A percentile compares a stretch with the other conserved stretches of the same genome.
phyloP scores from a whole-genome alignment of 139 green algal genomes.

The Closterium sp. region DNA sequence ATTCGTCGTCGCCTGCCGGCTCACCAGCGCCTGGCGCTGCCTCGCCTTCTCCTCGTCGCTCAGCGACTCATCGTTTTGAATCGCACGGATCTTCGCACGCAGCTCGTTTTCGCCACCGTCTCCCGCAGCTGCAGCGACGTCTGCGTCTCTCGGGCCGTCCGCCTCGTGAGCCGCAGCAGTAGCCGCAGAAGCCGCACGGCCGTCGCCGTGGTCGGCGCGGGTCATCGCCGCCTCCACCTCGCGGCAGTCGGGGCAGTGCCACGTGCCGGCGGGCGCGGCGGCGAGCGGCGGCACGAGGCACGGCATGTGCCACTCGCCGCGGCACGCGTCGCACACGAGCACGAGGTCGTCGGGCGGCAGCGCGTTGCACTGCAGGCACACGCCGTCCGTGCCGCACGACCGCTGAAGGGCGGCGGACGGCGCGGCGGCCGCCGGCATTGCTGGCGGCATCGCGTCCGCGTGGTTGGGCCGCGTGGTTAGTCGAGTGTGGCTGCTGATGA shows the following conservation, averaged over 20 bases:
- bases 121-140: not conserved
- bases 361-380: conserved; percentile 28
- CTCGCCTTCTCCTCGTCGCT: conserved; percentile 76
- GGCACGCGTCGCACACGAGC: conserved; percentile 28
- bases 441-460: not conserved
- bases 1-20: not conserved
- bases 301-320: conserved; percentile 35
- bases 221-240: not conserved
- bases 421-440: not conserved
- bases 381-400: conserved; percentile 23
- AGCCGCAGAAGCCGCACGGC: conserved; percentile 1
- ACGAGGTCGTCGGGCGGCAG: conserved; percentile 20
- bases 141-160: not conserved
- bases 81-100: conserved; percentile 31
- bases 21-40: conserved; percentile 67
- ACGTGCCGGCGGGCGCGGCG: conserved; percentile 9
- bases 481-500: no score
- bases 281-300: conserved; percentile 19
- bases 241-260: conserved; percentile 44
- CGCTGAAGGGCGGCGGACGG: not conserved
- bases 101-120: not conserved
- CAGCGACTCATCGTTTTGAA: conserved; percentile 63
- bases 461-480: no score
- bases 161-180: not conserved
- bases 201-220: not conserved